Evolutionary conservation across 805 yeast species (phyloP).

Genomic region (Cyberlindnera euphorbiae): DNA sequence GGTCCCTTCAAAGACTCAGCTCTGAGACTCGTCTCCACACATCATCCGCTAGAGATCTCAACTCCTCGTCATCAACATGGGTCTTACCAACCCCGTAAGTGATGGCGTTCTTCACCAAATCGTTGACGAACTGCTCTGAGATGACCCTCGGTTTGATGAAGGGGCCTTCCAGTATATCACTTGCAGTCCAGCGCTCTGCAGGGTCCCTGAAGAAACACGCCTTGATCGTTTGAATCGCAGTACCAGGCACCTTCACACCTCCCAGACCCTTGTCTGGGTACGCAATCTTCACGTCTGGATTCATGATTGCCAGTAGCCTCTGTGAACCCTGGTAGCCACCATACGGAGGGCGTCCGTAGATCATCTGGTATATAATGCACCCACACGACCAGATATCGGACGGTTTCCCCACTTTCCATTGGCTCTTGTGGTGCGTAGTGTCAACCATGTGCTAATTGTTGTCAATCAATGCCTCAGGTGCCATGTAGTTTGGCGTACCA

Average conservation of each 20-base stretch:
- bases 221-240: conserved; percentile 66
- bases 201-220: conserved; percentile 74
- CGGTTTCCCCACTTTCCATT: conserved; percentile 84
- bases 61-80: conserved; percentile 38
- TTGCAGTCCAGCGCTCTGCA: conserved; percentile 55
- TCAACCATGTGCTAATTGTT: conserved; percentile 30
- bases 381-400: conserved; percentile 99
- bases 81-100: conserved; percentile 56
- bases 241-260: conserved; percentile 57
- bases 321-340: conserved; percentile 73
- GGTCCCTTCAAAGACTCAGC: conserved; percentile 11
- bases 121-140: conserved; percentile 59
- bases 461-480: conserved; percentile 88
- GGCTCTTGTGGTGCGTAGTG: conserved; percentile 25
- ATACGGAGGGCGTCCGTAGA: conserved; percentile 90
- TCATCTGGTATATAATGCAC: conserved; percentile 91
- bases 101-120: conserved; percentile 72
- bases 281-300: conserved; percentile 67
- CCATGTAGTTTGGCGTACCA: conserved; percentile 97
- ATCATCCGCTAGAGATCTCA: conserved; percentile 46
- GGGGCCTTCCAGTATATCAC: conserved; percentile 53
- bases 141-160: conserved; percentile 76
- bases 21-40: conserved; percentile 45
- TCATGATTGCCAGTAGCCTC: conserved; percentile 78
- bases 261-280: conserved; percentile 64